These are phyloP conservation scores for Thalassiosira profunda DNA, from an alignment of 108 stramenopile species.

Conservation along the genomic window DNA sequence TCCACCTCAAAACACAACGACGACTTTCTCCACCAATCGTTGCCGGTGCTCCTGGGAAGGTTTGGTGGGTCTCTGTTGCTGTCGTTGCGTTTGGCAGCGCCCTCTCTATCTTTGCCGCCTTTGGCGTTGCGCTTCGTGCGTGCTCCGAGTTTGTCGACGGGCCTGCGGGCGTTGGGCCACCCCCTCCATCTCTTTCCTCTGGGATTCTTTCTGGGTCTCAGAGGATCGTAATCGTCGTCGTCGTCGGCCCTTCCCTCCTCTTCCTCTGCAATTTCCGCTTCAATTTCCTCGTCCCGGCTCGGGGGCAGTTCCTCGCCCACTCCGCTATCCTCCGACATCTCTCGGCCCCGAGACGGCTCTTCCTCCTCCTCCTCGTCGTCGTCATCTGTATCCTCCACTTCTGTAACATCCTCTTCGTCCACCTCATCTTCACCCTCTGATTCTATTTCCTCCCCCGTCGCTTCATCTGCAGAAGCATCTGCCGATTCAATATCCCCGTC, in stretches of 20 bases:
- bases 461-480: background rate
- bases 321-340: too few relatives aligned
- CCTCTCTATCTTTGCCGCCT: background rate
- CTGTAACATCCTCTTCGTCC: background rate
- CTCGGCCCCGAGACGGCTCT: background rate
- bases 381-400: background rate
- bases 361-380: background rate
- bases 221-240: background rate
- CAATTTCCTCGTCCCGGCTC: too few relatives aligned
- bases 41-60: background rate
- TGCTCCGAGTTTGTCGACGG: too few relatives aligned
- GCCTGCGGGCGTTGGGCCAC: too few relatives aligned
- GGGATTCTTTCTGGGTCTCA: too few relatives aligned
- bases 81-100: background rate
- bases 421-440: background rate
- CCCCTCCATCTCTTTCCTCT: background rate
- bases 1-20: constrained; percentile 21
- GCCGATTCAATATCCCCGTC: background rate
- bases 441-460: background rate
- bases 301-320: too few relatives aligned
- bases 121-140: too few relatives aligned
- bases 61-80: background rate
- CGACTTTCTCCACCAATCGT: constrained; percentile 43
- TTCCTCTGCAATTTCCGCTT: too few relatives aligned
- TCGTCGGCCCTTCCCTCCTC: too few relatives aligned